Conservation (phyloP, 1,284 basidiomycete species). For the Ustanciosporium gigantosporum region DNA sequence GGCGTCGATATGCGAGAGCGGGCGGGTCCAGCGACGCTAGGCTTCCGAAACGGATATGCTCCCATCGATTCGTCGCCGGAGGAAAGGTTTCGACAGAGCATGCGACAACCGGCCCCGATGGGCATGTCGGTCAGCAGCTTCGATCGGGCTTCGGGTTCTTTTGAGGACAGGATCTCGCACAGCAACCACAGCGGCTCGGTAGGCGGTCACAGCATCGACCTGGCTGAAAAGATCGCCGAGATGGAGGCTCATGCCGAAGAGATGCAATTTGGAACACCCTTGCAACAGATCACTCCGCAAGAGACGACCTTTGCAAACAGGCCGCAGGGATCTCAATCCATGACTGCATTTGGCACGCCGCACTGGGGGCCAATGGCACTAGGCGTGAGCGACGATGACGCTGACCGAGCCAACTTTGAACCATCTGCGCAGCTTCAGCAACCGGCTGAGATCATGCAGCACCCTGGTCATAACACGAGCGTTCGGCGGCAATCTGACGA, state of each 20-base stretch:
- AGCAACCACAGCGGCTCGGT: conserved; percentile 19
- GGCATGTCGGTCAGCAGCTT: conserved; percentile 6
- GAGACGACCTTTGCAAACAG: too few species aligned
- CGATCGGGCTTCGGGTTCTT: conserved; percentile 21
- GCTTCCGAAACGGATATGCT: conserved; percentile 39
- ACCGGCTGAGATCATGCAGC: too few species aligned
- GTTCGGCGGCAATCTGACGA: too few species aligned
- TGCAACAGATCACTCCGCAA: conserved; percentile 2
- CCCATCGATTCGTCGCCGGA: conserved; percentile 31
- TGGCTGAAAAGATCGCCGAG: conserved; percentile 44
- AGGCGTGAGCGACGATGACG: neutral
- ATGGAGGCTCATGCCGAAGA: conserved; percentile 46
- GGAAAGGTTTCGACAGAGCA: conserved; percentile 31
- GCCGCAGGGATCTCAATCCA: neutral
- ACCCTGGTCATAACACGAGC: too few species aligned
- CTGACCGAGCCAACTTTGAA: too few species aligned
- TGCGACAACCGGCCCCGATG: conserved; percentile 20
- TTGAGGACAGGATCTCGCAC: conserved; percentile 15
- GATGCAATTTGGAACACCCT: conserved; percentile 27
- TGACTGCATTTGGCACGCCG: neutral
- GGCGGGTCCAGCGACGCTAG: conserved; percentile 27
- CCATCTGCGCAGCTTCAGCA: too few species aligned
- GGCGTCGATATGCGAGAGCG: conserved; percentile 41
- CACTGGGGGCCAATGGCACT: conserved; percentile 14
- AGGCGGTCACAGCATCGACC: conserved; percentile 24